Base-by-base conservation (phyloP, 2,329 filamentous ascomycete genomes). In the Botrytis byssoidea region DNA sequence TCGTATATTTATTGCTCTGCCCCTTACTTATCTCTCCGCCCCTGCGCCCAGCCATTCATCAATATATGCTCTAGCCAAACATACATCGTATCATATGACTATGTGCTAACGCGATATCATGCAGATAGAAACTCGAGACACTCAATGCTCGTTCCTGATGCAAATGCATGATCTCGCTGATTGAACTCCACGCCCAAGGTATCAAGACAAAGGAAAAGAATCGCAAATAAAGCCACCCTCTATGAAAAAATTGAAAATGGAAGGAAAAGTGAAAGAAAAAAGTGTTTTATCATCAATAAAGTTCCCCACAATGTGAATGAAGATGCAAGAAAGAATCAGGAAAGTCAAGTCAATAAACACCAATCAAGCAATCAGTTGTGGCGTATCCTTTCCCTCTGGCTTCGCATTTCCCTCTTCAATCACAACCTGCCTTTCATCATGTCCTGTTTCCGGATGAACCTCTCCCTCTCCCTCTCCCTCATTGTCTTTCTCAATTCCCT, bases 391-490 rank as follows among this genome's bases (percentile, higher is more conserved):
- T 18, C 51, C 51, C 22, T 70, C 67, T 5, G 37, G 37, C 22
- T 20, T 46, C 16, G 37, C 18, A 60, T 37, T 70, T 20, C 67
- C 51, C 35, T 42, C 4, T 25, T 35, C 51, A 46, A 70, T 29
- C 9, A 71, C 70, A 9, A 51, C 71, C n/a, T 59, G 63, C 20
- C 48, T 35, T 12, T 44, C 70, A 37, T 72, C 42, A 35, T 20
- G 35, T 2, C 35, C 48, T n/a, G 16, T 68, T 10, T 29, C 9
- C 2, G 35, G 25, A 55, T 68, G 25, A 68, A 57, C 22, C 14
- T 44, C 48, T 29, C 4, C 63, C 37, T 68, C 35, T 32, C 4
- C 61, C 37, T 68, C 32, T 22, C 29, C 57, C 18, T 59, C 57
- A 22, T 32, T 1, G n/a, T 22, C 9, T 22, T 32, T 18, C 9